A percentile compares a stretch with the other conserved stretches of the same genome.
Conservation (phyloP, 2,329 filamentous ascomycete species). For the Gyromitra esculenta region DNA sequence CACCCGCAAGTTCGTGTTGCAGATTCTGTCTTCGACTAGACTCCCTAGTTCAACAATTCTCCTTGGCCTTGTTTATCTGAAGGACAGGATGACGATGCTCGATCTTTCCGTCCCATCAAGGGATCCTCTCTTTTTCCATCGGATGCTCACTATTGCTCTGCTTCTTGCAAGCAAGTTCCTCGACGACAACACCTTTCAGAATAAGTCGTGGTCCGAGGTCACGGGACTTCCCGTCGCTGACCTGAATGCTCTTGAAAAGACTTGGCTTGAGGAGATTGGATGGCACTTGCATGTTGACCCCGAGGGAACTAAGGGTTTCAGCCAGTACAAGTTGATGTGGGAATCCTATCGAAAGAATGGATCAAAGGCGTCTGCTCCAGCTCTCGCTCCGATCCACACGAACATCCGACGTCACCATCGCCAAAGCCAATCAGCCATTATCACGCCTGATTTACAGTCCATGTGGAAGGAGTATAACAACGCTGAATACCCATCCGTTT, state of each 20-base stretch:
- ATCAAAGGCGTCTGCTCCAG: slow-evolving; percentile 60
- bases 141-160: slow-evolving; percentile 83
- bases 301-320: slow-evolving; percentile 76
- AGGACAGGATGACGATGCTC: slow-evolving; percentile 81
- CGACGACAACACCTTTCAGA: slow-evolving; percentile 97
- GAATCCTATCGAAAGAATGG: slow-evolving; percentile 67
- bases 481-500: slow-evolving; percentile 33
- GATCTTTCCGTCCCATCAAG: slow-evolving; percentile 68
- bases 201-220: slow-evolving; percentile 94
- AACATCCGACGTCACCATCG: slow-evolving; percentile 67
- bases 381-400: slow-evolving; percentile 72
- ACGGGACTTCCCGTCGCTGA: slow-evolving; percentile 86
- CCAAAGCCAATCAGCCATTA: slow-evolving; percentile 43
- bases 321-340: slow-evolving; percentile 73
- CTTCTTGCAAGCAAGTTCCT: slow-evolving; percentile 94
- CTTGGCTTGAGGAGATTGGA: slow-evolving; percentile 84
- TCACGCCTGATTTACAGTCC: slow-evolving; percentile 37
- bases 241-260: slow-evolving; percentile 84
- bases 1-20: slow-evolving; percentile 90
- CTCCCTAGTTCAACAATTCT: slow-evolving; percentile 91
- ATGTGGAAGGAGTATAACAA: slow-evolving; percentile 43
- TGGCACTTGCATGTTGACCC: slow-evolving; percentile 90
- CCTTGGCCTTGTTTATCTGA: slow-evolving; percentile 87
- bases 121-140: slow-evolving; percentile 78
- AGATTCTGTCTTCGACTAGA: slow-evolving; percentile 88